These are phyloP conservation scores for Claviceps spartinae DNA, from an alignment of 2,329 filamentous ascomycete species.

Conservation along the genomic window DNA sequence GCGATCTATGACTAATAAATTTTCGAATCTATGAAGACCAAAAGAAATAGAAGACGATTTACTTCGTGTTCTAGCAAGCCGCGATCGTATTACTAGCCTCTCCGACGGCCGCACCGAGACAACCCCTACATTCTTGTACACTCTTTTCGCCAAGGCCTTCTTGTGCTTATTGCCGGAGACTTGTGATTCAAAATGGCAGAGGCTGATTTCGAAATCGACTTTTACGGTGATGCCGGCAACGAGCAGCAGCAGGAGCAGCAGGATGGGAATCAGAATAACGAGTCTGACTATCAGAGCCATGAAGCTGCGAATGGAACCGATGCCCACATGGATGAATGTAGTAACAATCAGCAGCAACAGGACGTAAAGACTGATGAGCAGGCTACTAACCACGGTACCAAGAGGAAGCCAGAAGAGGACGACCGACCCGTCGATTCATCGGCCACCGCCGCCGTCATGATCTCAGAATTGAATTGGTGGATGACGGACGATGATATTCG, in stretches of 20 bases:
- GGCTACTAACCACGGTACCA: constrained; percentile 33
- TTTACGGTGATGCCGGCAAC: constrained; percentile 48
- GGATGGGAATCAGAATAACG: constrained; percentile 24
- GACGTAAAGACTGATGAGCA: constrained; percentile 15
- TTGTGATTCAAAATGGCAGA: constrained; percentile 43
- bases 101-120: background rate
- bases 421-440: constrained; percentile 44
- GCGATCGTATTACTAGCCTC: background rate
- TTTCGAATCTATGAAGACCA: background rate
- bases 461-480: constrained; percentile 94
- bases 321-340: constrained; percentile 17
- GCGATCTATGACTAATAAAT: constrained; percentile 2
- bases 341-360: constrained; percentile 10
- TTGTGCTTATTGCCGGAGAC: too few relatives aligned
- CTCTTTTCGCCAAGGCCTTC: background rate
- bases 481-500: constrained; percentile 90
- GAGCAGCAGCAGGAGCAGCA: constrained; percentile 24
- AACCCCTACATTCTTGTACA: background rate
- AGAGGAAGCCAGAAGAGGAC: constrained; percentile 47
- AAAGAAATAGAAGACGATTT: background rate
- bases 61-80: background rate
- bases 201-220: constrained; percentile 60
- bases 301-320: constrained; percentile 28
- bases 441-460: constrained; percentile 59
- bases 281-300: constrained; percentile 7